Percentiles rank a stretch among this genome's conserved stretches.
phyloP scores from a whole-genome alignment of 2,329 filamentous ascomycete genomes.

The Microdochium paspali region DNA sequence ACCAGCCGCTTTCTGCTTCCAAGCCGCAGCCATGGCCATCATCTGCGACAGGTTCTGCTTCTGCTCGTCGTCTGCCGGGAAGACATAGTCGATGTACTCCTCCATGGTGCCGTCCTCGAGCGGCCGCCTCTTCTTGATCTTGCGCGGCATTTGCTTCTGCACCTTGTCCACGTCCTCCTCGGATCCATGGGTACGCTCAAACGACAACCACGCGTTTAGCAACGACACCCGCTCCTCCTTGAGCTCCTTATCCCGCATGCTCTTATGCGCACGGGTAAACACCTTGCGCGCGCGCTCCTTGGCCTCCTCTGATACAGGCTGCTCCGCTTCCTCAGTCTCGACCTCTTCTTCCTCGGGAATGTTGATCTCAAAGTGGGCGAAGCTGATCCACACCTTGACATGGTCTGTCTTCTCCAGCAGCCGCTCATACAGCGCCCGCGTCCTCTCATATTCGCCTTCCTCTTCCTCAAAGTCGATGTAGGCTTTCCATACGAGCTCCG shows the following conservation, averaged over 20 bases:
- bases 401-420: slow-evolving; percentile 92
- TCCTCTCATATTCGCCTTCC: slow-evolving; percentile 80
- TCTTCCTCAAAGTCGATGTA: slow-evolving; percentile 99
- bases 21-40: slow-evolving; percentile 75
- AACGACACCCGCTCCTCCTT: slow-evolving; percentile 91
- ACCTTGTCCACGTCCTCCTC: slow-evolving; percentile 70
- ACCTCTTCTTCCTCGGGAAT: slow-evolving; percentile 65
- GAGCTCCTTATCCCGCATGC: slow-evolving; percentile 81
- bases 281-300: slow-evolving; percentile 74
- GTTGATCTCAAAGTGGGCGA: slow-evolving; percentile 96
- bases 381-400: slow-evolving; percentile 98
- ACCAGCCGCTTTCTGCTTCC: slow-evolving; percentile 56
- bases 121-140: slow-evolving; percentile 85
- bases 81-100: slow-evolving; percentile 95
- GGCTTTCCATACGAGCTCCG: slow-evolving; percentile 92
- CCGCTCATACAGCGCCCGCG: slow-evolving; percentile 77
- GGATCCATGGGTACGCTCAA: slow-evolving; percentile 78
- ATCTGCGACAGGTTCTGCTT: slow-evolving; percentile 76
- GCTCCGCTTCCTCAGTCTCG: slow-evolving; percentile 49
- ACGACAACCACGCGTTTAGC: slow-evolving; percentile 85
- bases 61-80: slow-evolving; percentile 88
- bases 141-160: slow-evolving; percentile 86
- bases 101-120: slow-evolving; percentile 89
- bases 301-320: slow-evolving; percentile 68
- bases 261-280: slow-evolving; percentile 77